Evolutionary conservation across 2,329 filamentous ascomycete genomes (phyloP).

Genomic region (Colletotrichum sansevieriae): DNA sequence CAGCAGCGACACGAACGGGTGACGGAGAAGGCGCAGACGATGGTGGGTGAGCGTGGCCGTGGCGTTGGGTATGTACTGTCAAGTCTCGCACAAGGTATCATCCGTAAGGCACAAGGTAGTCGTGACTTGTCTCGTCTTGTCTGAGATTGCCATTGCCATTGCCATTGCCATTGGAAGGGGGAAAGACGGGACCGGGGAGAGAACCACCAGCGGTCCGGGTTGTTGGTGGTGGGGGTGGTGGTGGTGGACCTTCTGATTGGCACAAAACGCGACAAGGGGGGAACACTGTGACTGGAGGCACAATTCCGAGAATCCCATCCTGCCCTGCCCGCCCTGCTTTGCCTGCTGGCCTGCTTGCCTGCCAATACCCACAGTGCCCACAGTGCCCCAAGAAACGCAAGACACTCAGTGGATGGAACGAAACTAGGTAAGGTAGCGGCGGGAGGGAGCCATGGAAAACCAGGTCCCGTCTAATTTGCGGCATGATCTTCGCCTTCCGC

Average conservation of each 20-base stretch:
- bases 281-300: background rate
- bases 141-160: constrained; percentile 19
- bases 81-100: background rate
- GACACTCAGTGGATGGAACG: background rate
- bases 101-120: background rate
- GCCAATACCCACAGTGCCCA: no score
- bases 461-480: constrained; percentile 1
- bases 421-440: no score
- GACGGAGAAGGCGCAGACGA: constrained; percentile 30
- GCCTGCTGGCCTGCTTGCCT: background rate
- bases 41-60: background rate
- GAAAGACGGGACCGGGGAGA: background rate
- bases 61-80: constrained; percentile 9
- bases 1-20: background rate
- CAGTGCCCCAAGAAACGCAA: no score
- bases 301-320: constrained; percentile 2
- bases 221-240: background rate
- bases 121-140: constrained; percentile 28
- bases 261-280: background rate
- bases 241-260: background rate
- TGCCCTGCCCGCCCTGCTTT: no score
- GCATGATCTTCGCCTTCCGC: background rate
- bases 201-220: background rate
- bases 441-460: background rate
- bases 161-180: background rate